These are phyloP conservation scores for Arachnopeziza araneosa DNA, from an alignment of 2,329 filamentous ascomycete species.

Conservation along the genomic window DNA sequence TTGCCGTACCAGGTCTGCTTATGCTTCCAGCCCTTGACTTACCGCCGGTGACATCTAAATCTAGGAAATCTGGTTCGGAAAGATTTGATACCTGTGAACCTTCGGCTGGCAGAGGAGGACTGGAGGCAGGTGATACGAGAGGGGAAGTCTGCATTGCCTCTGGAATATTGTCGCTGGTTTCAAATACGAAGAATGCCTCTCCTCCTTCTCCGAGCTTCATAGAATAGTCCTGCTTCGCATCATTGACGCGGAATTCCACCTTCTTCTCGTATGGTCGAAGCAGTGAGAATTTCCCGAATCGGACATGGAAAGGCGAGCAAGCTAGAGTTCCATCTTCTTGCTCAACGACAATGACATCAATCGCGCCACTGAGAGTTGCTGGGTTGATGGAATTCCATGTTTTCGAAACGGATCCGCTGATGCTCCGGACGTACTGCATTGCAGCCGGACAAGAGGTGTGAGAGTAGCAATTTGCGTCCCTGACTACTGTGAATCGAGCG, in stretches of 20 bases:
- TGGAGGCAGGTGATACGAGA: constrained; percentile 81
- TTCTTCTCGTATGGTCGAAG: constrained; percentile 96
- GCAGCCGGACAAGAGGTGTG: constrained; percentile 12
- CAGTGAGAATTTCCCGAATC: constrained; percentile 97
- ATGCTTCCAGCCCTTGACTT: constrained; percentile 38
- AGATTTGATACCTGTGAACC: constrained; percentile 41
- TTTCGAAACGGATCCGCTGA: constrained; percentile 93
- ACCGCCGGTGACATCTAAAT: constrained; percentile 42
- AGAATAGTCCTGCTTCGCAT: constrained; percentile 81
- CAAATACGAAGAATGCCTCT: constrained; percentile 98
- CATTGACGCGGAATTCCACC: constrained; percentile 96
- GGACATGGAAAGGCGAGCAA: constrained; percentile 96
- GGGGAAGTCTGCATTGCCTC: constrained; percentile 91
- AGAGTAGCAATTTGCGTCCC: background rate
- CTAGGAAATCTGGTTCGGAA: constrained; percentile 65
- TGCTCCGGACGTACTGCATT: constrained; percentile 97
- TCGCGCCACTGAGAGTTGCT: constrained; percentile 91
- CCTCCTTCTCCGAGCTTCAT: constrained; percentile 98
- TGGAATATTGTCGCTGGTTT: constrained; percentile 89
- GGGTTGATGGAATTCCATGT: constrained; percentile 99
- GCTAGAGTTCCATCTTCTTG: constrained; percentile 84
- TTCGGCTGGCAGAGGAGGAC: constrained; percentile 60
- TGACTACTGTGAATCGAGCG: background rate
- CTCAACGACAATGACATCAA: constrained; percentile 98
- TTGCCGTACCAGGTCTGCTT: constrained; percentile 40